Evolutionary conservation across 345 rosid species (phyloP), one percentile per base, ranked within the genome.

Genomic region (Carallia pectinifolia): DNA sequence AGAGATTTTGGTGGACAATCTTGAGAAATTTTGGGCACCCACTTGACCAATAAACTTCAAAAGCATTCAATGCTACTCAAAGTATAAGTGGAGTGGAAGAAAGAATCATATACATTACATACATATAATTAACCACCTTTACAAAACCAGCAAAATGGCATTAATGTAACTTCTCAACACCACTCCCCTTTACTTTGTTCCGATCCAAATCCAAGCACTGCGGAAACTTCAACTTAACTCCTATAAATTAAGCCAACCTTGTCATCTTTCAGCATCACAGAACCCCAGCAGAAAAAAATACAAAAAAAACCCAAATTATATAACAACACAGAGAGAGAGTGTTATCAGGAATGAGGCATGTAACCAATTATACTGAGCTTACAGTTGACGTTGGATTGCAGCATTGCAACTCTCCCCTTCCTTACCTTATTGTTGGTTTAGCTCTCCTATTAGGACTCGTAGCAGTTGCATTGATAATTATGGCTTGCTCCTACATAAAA

Each of bases 401-500:
- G 15, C 60, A 56, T 30, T 56, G 60, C 15, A 23, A 56, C 60
- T 56, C 60, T 30, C 60, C 60, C 6, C 15, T 56, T 6, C 34
- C 60, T 56, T 27, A 56, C 31, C 34, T 27, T 30, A 9, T 56
- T 27, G 29, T 56, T 27, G 60, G 60, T 16, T 56, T 56, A 30
- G 60, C 33, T 27, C 60, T 56, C 16, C 12, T 56, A 33, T 23
- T 56, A 27, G 60, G 60, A 56, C 60, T 56, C 31, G 10, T 56
- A 27, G 4, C 60, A 30, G 15, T 56, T 27, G 60, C 60, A 19
- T 56, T 56, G 60, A 6, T 27, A 56, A 56, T 56, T 15, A 27
- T 56, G 29, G 60, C 60, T 27, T 56, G 60, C 60, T 56, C 60
- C 60, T 56, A 56, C 60, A 1, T 27, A 56, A 56, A 56, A 56